These are phyloP conservation scores for Leccinum uliginosum DNA, from an alignment of 768 basidiomycete species.

Conservation along the genomic window DNA sequence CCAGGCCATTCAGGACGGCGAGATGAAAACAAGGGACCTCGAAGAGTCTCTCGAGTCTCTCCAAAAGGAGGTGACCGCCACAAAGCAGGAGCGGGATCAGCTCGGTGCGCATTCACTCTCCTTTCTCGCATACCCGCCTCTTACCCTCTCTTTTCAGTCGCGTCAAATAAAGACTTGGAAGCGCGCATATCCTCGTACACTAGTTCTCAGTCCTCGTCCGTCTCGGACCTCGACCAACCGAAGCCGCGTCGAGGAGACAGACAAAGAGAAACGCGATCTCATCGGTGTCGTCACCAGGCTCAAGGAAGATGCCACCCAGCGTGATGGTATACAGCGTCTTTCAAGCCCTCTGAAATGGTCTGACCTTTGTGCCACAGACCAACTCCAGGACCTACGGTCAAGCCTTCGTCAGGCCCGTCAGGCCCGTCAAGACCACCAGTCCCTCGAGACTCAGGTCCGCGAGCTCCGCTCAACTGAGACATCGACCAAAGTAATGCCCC, in stretches of 20 bases:
- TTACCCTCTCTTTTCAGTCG: constrained; percentile 31
- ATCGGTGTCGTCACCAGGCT: constrained; percentile 78
- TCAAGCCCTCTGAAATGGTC: not conserved
- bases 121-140: not conserved
- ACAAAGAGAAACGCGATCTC: constrained; percentile 89
- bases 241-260: constrained; percentile 64
- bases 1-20: constrained; percentile 77
- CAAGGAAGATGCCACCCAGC: constrained; percentile 68
- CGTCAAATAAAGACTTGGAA: constrained; percentile 45
- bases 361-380: constrained; percentile 43
- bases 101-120: constrained; percentile 47
- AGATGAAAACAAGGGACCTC: constrained; percentile 54
- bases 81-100: constrained; percentile 61
- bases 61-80: constrained; percentile 51
- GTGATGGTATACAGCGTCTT: constrained; percentile 55
- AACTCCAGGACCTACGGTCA: constrained; percentile 61
- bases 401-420: constrained; percentile 73
- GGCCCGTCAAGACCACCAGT: constrained; percentile 69
- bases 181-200: constrained; percentile 53
- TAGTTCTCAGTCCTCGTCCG: constrained; percentile 57
- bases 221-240: constrained; percentile 54
- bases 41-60: constrained; percentile 48
- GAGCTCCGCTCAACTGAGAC: constrained; percentile 74
- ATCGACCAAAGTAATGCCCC: constrained; percentile 58
- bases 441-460: constrained; percentile 61